These are phyloP conservation scores for Cutaneotrichosporon dermatis DNA, from an alignment of 1,284 basidiomycete species.

Conservation along the genomic window DNA sequence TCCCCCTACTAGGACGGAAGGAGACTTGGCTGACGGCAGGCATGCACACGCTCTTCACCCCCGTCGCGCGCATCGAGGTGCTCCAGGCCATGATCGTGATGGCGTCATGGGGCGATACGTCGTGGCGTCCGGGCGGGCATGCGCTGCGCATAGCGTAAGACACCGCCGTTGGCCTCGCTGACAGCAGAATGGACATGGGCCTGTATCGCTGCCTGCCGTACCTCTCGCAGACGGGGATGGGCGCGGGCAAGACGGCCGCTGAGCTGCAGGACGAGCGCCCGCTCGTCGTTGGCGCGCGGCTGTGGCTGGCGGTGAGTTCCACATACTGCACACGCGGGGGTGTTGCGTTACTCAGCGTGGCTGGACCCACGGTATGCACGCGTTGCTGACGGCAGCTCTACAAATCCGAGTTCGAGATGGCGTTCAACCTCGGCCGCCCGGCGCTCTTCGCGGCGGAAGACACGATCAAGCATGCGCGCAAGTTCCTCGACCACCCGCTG, in stretches of 20 bases:
- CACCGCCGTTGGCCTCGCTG: background rate
- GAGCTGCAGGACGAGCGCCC: slow-evolving; percentile 64
- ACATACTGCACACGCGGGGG: no score
- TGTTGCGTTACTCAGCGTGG: no score
- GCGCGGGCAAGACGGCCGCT: slow-evolving; percentile 55
- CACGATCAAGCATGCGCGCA: slow-evolving; percentile 69
- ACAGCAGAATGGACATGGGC: slow-evolving; percentile 64
- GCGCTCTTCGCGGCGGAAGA: slow-evolving; percentile 83
- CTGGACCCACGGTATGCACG: background rate
- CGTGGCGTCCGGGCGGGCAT: slow-evolving; percentile 58
- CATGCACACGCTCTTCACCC: slow-evolving; percentile 75
- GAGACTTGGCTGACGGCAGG: slow-evolving; percentile 14
- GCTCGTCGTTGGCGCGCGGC: slow-evolving; percentile 70
- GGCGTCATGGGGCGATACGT: slow-evolving; percentile 42
- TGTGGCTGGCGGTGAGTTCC: slow-evolving; percentile 65
- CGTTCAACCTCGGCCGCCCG: slow-evolving; percentile 63
- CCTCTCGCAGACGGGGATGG: slow-evolving; percentile 66
- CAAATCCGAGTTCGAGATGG: slow-evolving; percentile 68
- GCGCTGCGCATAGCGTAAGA: slow-evolving; percentile 73
- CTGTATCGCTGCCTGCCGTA: slow-evolving; percentile 83
- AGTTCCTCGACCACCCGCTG: slow-evolving; percentile 74
- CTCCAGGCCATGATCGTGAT: slow-evolving; percentile 69
- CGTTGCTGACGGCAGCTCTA: slow-evolving; percentile 53
- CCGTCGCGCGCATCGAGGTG: slow-evolving; percentile 72
- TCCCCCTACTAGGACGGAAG: background rate